Base-by-base conservation (phyloP, 495 filamentous ascomycete species). In the Mytilinidion resinicola region DNA sequence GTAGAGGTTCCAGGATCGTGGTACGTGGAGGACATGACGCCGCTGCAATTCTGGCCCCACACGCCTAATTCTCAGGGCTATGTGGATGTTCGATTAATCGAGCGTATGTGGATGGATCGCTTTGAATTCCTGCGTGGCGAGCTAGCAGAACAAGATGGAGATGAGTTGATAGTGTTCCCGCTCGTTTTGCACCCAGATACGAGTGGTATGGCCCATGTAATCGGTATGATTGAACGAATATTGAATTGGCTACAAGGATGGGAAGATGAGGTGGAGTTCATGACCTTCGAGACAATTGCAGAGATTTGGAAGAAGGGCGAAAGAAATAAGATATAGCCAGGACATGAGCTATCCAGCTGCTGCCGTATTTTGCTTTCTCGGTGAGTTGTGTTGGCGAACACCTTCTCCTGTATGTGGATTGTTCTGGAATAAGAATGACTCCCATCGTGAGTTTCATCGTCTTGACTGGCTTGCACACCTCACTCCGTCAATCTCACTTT, bases 141-240 rank as follows among this genome's bases (percentile, higher is more conserved):
- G 58, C 53, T 56, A 17, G 64, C 50, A 20, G 71, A 70, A 9
- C 48, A 68, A 12, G 66, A 54, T n/a, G 61, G 63, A 11, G 56
- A 54, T 38, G 68, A 62, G 51, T 55, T 65, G 53, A 59, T 68
- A 41, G 67, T 82, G 3, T 80, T 81, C 52, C 74, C 76, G 33
- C 62, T 84, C 37, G 60, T 82, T 15, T 64, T 81, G 72, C 81
- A 84, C 67, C 80, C 81, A 17, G 80, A 84, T 71, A 82, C 79
- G 10, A 80, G 78, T 62, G 81, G 81, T 8, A 84, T 81, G 80
- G 76, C 81, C 30, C 81, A 84, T 74, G 74, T 84, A 9, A 77
- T 82, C 65, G 76, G 78, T 0, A 83, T 84, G 81, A 60, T 83
- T 49, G 79, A 85, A 66, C 67, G 78, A 37, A 73, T 80, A 65